phyloP scores from a whole-genome alignment of 2,329 filamentous ascomycete genomes.

The Lizonia empirigonia region DNA sequence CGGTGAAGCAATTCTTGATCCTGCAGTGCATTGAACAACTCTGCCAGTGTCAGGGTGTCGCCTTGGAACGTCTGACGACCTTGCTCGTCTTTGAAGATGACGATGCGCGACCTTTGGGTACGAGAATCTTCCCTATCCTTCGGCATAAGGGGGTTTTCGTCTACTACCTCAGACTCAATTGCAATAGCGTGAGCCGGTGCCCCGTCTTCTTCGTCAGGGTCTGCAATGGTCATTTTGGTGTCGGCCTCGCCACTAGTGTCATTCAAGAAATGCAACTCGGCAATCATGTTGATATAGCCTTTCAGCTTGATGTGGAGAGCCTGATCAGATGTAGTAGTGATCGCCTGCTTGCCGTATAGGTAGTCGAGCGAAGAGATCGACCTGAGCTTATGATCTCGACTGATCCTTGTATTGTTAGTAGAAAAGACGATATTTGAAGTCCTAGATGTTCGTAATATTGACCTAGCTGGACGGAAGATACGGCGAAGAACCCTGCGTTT shows the following conservation, averaged over 20 bases:
- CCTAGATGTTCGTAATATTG: not conserved
- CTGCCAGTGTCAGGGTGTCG: not conserved
- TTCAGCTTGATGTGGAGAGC: not conserved
- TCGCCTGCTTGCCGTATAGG: not conserved
- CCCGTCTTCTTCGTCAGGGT: not conserved
- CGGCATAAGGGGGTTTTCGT: not conserved
- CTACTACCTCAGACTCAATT: not conserved
- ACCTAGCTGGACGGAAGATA: not conserved
- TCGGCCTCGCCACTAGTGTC: not conserved
- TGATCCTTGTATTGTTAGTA: not conserved
- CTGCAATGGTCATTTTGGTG: not conserved
- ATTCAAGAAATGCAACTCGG: not conserved
- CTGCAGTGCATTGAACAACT: not conserved
- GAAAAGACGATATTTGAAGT: not conserved
- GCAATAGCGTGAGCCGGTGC: not conserved
- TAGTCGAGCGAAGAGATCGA: not conserved
- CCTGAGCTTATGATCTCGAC: not conserved
- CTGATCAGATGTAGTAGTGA: rapidly evolving
- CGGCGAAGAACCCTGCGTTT: not conserved
- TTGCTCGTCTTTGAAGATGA: not conserved
- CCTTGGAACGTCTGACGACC: not conserved
- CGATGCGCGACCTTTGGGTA: not conserved
- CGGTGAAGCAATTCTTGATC: not conserved
- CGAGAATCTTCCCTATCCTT: not conserved
- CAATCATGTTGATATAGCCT: not conserved